Percentiles rank a stretch among this genome's conserved stretches.
Evolutionary conservation across 1,284 basidiomycete species (phyloP).

Genomic region (Microbotryum lychnidis-dioicae): DNA sequence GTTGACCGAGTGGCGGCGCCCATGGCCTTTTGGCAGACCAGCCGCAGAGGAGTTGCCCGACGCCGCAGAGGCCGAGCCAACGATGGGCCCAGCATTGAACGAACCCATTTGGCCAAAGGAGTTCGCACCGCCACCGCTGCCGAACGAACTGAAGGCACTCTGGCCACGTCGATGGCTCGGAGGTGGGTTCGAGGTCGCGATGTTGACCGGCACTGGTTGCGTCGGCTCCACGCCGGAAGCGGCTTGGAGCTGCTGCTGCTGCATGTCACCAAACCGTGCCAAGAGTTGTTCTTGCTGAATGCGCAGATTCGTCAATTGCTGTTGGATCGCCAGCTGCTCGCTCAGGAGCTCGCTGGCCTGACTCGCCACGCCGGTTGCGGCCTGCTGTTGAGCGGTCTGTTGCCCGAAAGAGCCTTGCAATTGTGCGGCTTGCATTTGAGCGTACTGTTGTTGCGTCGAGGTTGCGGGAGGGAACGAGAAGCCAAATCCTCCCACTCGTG

Average conservation of each 20-base stretch:
- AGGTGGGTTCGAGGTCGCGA: too few species aligned
- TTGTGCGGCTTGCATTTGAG: conserved; percentile 19
- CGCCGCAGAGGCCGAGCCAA: too few species aligned
- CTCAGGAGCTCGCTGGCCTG: conserved; percentile 32
- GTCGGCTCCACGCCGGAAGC: background rate
- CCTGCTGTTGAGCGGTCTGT: conserved; percentile 3
- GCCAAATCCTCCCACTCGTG: background rate
- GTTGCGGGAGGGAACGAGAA: background rate
- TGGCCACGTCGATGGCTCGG: too few species aligned
- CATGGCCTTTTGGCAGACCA: conserved; percentile 58
- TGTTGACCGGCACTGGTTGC: conserved; percentile 37
- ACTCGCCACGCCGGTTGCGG: background rate
- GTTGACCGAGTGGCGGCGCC: conserved; percentile 87
- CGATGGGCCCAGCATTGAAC: too few species aligned
- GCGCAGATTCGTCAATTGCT: conserved; percentile 43
- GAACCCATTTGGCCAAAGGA: background rate
- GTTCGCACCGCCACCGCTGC: background rate
- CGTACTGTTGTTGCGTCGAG: background rate
- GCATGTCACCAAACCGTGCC: conserved; percentile 39
- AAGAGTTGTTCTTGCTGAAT: conserved; percentile 43
- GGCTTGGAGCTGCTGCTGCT: conserved; percentile 12
- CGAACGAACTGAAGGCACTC: conserved; percentile 42
- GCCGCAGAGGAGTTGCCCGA: conserved; percentile 8
- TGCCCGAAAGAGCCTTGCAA: background rate
- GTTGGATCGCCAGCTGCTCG: conserved; percentile 43